Evolutionary conservation across 1,284 basidiomycete genomes (phyloP), one percentile per base, ranked within the genome.

Genomic region (Rhodofomes roseus): DNA sequence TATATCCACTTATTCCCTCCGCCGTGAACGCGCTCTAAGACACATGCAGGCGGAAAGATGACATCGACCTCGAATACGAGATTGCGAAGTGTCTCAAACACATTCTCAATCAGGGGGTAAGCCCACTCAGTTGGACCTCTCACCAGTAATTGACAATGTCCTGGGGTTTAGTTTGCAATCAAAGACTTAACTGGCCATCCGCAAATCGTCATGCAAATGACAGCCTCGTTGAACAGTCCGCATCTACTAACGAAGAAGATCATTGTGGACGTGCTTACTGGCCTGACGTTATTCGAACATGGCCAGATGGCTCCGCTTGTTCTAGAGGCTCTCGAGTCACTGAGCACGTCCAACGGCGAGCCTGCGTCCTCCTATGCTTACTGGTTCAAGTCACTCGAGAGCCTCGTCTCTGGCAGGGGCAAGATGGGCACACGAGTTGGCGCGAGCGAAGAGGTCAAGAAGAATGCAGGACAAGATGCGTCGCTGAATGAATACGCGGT

Each of bases 361-460:
- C 60, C 64, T 62, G 71, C 73, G 4, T 76, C 80, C 60, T 79
- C 84, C 46, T 99, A 95, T 73, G 89, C 90, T 64, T 94, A 86
- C 63, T 98, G 95, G 96, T 92, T 99, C 73, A 87, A 87, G 64
- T 89, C 90, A 1, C 79, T 96, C 62, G 92, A 96, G 67, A 78
- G 78, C 40, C 86, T 86, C 4, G 81, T 98, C 14, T 84, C 87
- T 50, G 95, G 95, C 1, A 79, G 95, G 60, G 96, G 97, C 1
- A 91, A 89, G 72, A 96, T 98, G 94, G 96, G 96, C 1, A 96
- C 92, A 70, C 76, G 92, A 53, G 96, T 99, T 8, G 96, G 97
- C 2, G 93, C 94, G 9, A 96, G 94, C 66, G 92, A 96, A 37
- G 93, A 97, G 63, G 83, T 96, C 60, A 86, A 84, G 65, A 70